A percentile compares a stretch with the other conserved stretches of the same genome.
Evolutionary conservation across 2,329 filamentous ascomycete genomes (phyloP).

Genomic region (Trichophyton equinum): DNA sequence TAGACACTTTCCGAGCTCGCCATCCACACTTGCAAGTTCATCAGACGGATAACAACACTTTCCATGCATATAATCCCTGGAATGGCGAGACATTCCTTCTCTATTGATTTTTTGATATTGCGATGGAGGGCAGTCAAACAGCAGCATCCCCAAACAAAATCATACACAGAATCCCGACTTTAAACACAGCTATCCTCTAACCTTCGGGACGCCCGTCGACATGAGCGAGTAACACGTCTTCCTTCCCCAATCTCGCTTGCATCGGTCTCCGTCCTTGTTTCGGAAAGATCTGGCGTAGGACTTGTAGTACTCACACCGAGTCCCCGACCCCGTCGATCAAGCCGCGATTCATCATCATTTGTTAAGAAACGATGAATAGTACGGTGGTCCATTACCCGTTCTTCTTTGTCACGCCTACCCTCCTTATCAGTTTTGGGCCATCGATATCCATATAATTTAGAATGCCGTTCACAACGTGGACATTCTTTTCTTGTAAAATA

Average conservation of each 20-base stretch:
- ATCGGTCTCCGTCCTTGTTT: constrained; percentile 28
- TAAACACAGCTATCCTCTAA: not conserved
- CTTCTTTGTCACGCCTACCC: constrained; percentile 57
- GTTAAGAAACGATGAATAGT: constrained; percentile 73
- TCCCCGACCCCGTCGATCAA: constrained; percentile 27
- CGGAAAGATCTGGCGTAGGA: constrained; percentile 28
- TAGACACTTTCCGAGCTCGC: not conserved
- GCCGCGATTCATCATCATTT: constrained; percentile 49
- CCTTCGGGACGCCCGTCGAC: constrained; percentile 19
- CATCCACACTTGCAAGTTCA: not conserved
- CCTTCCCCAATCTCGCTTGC: constrained; percentile 25
- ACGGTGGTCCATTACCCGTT: constrained; percentile 69
- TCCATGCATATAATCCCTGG: not conserved
- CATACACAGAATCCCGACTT: not conserved
- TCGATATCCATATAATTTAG: constrained; percentile 83
- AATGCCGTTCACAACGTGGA: constrained; percentile 86
- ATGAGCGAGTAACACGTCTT: constrained; percentile 25
- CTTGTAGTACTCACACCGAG: constrained; percentile 24
- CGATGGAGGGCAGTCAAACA: not conserved
- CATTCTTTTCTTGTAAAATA: constrained; percentile 79
- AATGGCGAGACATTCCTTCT: not conserved
- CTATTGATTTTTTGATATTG: not conserved
- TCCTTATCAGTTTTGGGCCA: constrained; percentile 92
- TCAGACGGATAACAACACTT: not conserved
- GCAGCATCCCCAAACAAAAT: not conserved